Evolutionary conservation across 495 filamentous ascomycete species (phyloP), one percentile per base, ranked within the genome.

Genomic region (Xylaria grammica): DNA sequence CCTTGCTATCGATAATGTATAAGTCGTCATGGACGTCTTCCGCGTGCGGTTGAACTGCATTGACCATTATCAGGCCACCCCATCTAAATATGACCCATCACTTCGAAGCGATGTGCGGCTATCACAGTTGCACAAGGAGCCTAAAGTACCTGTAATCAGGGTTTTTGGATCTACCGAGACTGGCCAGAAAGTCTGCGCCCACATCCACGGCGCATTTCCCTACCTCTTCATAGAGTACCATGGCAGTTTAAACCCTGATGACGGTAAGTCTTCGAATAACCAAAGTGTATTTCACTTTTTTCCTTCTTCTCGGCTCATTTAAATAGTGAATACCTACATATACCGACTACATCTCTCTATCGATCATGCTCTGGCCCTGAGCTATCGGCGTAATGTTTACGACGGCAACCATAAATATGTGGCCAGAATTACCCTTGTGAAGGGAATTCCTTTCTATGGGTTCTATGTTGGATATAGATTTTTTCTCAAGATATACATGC

Each of bases 141-240:
- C 91, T 1, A 89, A 84, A 58, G 87, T 98, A 9, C 96, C 95
- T 1, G 87, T 98, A 24, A 89, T 99, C 53, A 87, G 95, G 65
- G 86, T 95, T 20, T 99, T 97, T 75, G 96, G 95, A 0, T 88
- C 93, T 4, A 97, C 95, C 2, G 96, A 97, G 75, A 91, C 93
- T 0, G 96, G 96, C 1, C 94, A 99, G 75, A 96, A 94, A 66
- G 91, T 98, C 17, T 98, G 95, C 78, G 93, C 92, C 24, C 95
- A 99, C 82, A 87, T 99, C 49, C 95, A 99, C 74, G 95, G 96
- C 65, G 94, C 89, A 30, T 93, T 98, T 71, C 95, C 96, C 4
- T 99, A 99, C 73, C 80, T 99, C 10, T 98, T 91, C 74, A 81
- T 99, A 65, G 87, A 95, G 75, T 98, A 99, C 76, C 82, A 85